These are phyloP conservation scores for Stagonosporopsis chrysanthemi DNA, from an alignment of 2,329 filamentous ascomycete species.

Conservation along the genomic window DNA sequence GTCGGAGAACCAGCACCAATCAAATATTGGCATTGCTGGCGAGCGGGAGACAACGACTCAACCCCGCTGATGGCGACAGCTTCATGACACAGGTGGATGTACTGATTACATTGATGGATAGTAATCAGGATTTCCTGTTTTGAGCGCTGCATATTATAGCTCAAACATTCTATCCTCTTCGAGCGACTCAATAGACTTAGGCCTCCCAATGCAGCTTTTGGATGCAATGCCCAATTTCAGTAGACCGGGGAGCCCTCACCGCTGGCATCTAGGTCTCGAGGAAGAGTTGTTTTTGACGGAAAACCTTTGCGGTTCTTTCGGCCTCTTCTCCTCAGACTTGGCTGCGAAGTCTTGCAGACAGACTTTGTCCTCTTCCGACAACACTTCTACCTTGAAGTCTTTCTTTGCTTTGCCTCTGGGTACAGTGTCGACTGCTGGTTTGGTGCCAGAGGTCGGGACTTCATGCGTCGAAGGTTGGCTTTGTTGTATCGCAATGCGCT, in stretches of 20 bases:
- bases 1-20: background rate
- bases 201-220: background rate
- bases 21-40: background rate
- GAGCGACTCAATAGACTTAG: too few relatives aligned
- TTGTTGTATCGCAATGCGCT: background rate
- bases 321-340: background rate
- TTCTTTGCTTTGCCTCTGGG: slow-evolving; percentile 6
- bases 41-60: background rate
- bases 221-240: background rate
- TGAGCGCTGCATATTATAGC: background rate
- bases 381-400: background rate
- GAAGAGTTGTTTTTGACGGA: background rate
- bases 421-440: background rate
- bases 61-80: too few relatives aligned
- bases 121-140: background rate
- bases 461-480: background rate
- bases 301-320: background rate
- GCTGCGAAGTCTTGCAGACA: slow-evolving; percentile 3
- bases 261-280: background rate
- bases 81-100: background rate
- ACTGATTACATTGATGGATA: background rate
- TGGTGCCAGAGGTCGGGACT: background rate
- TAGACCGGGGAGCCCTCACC: background rate
- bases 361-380: slow-evolving; percentile 1
- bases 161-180: background rate